Base-by-base conservation (phyloP, 495 filamentous ascomycete genomes). In the Arthonia radiata region DNA sequence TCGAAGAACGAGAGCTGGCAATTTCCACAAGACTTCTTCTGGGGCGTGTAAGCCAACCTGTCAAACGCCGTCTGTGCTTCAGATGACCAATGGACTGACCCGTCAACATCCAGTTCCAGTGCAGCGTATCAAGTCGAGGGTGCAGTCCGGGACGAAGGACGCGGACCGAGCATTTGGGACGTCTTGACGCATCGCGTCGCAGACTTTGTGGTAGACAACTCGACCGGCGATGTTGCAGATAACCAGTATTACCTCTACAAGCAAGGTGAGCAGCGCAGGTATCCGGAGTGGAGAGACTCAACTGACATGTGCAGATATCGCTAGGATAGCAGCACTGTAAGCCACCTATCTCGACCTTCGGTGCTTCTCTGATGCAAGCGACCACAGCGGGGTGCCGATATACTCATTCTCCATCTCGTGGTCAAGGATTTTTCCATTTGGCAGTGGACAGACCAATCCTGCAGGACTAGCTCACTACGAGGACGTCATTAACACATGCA, bases 391-490 rank as follows among this genome's bases (percentile, higher is more conserved):
- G n/a, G 29, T 47, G 4, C 32, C 32, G 19, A 27, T 33, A 1
- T 47, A 40, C 31, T 40, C 36, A 15, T 44, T 44, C 33, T 37
- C 32, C 5, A 32, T 47, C 13, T 36, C 39, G 4, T 47, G 43
- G 41, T 27, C 26, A 27, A n/a, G n/a, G n/a, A n/a, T n/a, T n/a
- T n/a, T n/a, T n/a, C n/a, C n/a, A n/a, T n/a, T n/a, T n/a, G n/a
- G n/a, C n/a, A n/a, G n/a, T n/a, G n/a, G n/a, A n/a, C n/a, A n/a
- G n/a, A n/a, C n/a, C n/a, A n/a, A n/a, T n/a, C n/a, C n/a, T n/a
- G n/a, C n/a, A n/a, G 56, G 39, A 2, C 30, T 59, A 13, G 41
- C 48, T 9, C 56, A 59, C 27, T 59, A 57, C 35, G 38, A 52
- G 17, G 53, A 57, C 26, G 31, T 59, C 22, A 57, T 59, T 28